Conservation (phyloP, 768 basidiomycete species). For the Crepidotus variabilis region DNA sequence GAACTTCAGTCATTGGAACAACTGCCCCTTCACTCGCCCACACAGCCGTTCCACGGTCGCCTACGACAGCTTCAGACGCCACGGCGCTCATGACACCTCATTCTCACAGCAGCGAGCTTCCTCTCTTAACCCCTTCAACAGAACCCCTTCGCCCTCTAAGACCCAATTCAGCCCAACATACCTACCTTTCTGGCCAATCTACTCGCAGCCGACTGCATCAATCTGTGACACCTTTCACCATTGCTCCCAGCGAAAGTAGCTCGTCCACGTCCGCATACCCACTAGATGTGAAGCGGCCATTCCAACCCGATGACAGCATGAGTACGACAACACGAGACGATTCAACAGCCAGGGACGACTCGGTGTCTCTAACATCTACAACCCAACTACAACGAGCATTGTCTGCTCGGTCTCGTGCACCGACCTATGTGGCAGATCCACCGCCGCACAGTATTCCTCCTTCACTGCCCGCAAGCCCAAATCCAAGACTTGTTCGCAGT, state of each 20-base stretch:
- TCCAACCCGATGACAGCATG: constrained; percentile 4
- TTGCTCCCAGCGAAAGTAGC: constrained; percentile 10
- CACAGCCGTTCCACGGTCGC: constrained; percentile 9
- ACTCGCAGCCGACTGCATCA: background rate
- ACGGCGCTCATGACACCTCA: constrained; percentile 8
- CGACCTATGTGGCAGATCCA: constrained; percentile 16
- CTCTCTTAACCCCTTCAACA: constrained; percentile 5
- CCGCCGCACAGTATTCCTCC: constrained; percentile 9
- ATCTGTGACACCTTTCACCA: constrained; percentile 4
- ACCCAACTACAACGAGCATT: constrained; percentile 5
- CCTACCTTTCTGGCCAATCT: background rate
- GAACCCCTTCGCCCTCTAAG: constrained; percentile 8
- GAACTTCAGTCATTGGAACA: background rate
- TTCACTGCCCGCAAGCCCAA: constrained; percentile 7
- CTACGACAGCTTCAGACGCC: constrained; percentile 3
- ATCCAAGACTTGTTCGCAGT: background rate
- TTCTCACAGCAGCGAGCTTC: constrained; percentile 4
- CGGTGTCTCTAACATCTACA: constrained; percentile 2
- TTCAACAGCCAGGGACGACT: background rate
- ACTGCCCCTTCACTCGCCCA: constrained; percentile 4
- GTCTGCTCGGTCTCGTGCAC: constrained; percentile 15
- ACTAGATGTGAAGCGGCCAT: constrained; percentile 9
- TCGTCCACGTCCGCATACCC: constrained; percentile 6
- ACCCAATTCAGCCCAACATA: background rate
- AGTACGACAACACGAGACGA: background rate